Evolutionary conservation across 139 green algal genomes (phyloP).

Genomic region (Yamagishiella unicocca): DNA sequence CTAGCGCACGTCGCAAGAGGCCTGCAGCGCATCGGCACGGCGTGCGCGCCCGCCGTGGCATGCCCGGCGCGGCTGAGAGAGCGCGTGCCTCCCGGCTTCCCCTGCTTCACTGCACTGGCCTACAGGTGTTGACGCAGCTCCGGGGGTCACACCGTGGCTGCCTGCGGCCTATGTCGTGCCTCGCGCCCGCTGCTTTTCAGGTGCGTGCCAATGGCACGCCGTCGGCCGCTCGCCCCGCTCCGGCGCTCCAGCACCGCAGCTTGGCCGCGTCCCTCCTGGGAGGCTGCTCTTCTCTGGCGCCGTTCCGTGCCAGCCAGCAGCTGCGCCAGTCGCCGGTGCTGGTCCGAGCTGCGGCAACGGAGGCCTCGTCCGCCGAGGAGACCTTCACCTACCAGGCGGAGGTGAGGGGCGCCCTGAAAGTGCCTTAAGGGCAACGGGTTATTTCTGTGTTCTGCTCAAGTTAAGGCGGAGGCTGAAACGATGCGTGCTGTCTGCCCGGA

Average conservation of each 20-base stretch:
- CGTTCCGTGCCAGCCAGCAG: no score
- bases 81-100: conserved; percentile 17
- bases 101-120: not conserved
- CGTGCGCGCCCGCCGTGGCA: not conserved
- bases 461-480: no score
- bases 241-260: not conserved
- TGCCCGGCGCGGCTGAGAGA: not conserved
- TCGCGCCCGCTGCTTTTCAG: conserved; percentile 19
- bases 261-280: not conserved
- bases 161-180: conserved; percentile 27
- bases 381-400: conserved; percentile 87
- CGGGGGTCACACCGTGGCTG: conserved; percentile 15
- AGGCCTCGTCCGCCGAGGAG: conserved; percentile 59
- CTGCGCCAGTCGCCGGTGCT: not conserved
- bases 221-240: not conserved
- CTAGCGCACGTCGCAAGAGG: not conserved
- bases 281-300: not conserved
- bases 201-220: conserved; percentile 25
- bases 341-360: conserved; percentile 24
- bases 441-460: no score
- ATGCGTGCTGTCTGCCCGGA: no score
- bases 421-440: no score
- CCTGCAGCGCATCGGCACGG: not conserved
- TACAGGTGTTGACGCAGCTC: conserved; percentile 39
- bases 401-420: conserved; percentile 57